These are phyloP conservation scores for Raphanus sativus DNA, from an alignment of 345 rosid species.

Conservation along the genomic window DNA sequence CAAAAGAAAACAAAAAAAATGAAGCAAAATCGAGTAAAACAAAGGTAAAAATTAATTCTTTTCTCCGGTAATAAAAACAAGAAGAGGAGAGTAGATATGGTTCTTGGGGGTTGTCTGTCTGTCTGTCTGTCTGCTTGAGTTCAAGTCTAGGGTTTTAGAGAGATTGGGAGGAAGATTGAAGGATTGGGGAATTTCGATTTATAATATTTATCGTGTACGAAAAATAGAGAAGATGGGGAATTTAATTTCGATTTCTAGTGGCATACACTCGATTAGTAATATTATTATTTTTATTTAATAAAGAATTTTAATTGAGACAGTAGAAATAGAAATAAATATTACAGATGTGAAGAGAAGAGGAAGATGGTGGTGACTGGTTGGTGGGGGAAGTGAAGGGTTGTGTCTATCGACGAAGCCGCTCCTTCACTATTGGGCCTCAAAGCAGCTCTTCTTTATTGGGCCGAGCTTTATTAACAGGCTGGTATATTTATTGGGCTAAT, in stretches of 20 bases:
- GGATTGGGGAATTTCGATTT: constrained; percentile 10
- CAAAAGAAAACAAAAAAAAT: background rate
- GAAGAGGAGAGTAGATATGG: constrained; percentile 7
- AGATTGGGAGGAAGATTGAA: constrained; percentile 35
- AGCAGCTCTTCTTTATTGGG: background rate
- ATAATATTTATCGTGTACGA: constrained; percentile 14
- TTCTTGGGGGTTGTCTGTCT: background rate
- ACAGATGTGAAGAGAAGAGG: constrained; percentile 35
- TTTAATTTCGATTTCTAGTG: constrained; percentile 25
- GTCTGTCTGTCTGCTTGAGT: constrained; percentile 4
- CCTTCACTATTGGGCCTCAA: background rate
- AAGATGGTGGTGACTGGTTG: constrained; percentile 7
- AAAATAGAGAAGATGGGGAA: background rate
- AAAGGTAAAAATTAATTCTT: background rate
- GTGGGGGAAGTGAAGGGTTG: constrained; percentile 13
- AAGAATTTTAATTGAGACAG: background rate
- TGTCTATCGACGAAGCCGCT: constrained; percentile 3
- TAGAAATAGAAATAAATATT: background rate
- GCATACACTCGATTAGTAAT: constrained; percentile 1
- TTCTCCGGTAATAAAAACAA: background rate
- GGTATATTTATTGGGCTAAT: background rate
- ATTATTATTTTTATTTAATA: no score
- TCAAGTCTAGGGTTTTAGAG: constrained; percentile 47
- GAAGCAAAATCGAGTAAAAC: constrained; percentile 18
- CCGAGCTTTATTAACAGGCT: background rate